phyloP scores from a whole-genome alignment of 805 yeast genomes.

The Schwanniomyces occidentalis region DNA sequence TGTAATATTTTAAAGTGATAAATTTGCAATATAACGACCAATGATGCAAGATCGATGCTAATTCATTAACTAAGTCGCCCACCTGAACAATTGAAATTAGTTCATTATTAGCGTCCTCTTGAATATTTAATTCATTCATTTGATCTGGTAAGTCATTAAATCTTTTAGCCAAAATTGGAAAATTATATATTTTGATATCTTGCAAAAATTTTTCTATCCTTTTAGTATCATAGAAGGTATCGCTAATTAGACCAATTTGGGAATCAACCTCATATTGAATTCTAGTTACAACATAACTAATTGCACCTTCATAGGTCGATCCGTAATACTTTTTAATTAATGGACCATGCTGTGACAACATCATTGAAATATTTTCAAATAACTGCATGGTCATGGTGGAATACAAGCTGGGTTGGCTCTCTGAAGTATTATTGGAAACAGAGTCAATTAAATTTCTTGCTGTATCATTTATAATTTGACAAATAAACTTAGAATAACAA shows the following conservation, averaged over 20 bases:
- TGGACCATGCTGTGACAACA: constrained; percentile 82
- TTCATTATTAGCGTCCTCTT: constrained; percentile 33
- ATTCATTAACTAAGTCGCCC: constrained; percentile 67
- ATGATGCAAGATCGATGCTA: constrained; percentile 74
- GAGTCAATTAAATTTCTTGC: constrained; percentile 63
- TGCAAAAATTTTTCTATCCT: constrained; percentile 54
- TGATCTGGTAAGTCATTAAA: constrained; percentile 12
- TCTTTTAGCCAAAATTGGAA: constrained; percentile 24
- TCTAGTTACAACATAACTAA: constrained; percentile 65
- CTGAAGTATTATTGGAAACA: constrained; percentile 17
- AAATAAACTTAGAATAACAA: constrained; percentile 82
- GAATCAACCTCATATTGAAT: constrained; percentile 88
- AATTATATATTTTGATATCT: constrained; percentile 53
- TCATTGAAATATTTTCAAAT: constrained; percentile 80
- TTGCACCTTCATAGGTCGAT: constrained; percentile 52
- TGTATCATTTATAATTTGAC: constrained; percentile 79
- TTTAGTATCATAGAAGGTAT: constrained; percentile 78
- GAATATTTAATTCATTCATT: constrained; percentile 23
- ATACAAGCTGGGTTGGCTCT: constrained; percentile 48
- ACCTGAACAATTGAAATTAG: constrained; percentile 58
- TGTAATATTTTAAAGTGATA: constrained; percentile 66
- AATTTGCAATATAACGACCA: constrained; percentile 84
- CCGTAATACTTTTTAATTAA: constrained; percentile 69
- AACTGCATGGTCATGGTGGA: constrained; percentile 64
- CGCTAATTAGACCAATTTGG: constrained; percentile 87